phyloP scores from a whole-genome alignment of 345 rosid species.

The Murraya paniculata region DNA sequence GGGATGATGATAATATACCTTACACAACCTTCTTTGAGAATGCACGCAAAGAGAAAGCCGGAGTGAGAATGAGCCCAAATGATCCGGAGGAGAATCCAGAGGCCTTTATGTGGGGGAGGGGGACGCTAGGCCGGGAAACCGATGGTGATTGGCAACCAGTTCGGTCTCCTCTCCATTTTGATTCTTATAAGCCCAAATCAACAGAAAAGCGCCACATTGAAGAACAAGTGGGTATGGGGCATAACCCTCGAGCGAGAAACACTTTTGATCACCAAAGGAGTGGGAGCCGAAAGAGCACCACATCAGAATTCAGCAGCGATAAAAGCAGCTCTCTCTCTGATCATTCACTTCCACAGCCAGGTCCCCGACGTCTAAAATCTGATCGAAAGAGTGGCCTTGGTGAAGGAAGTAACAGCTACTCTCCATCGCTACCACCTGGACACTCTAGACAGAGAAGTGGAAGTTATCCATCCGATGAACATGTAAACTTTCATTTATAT shows the following conservation, averaged over 20 bases:
- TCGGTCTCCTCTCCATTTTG: background rate
- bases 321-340: slow-evolving; percentile 20
- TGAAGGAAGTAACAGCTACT: slow-evolving; percentile 19
- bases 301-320: slow-evolving; percentile 25
- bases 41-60: slow-evolving; percentile 43
- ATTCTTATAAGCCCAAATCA: background rate
- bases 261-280: slow-evolving; percentile 11
- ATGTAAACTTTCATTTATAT: slow-evolving; percentile 3
- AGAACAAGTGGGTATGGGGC: background rate
- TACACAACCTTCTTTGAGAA: slow-evolving; percentile 55
- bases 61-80: slow-evolving; percentile 43
- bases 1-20: slow-evolving; percentile 46
- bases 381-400: slow-evolving; percentile 6
- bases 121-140: slow-evolving; percentile 10
- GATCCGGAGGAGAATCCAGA: slow-evolving; percentile 58
- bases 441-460: slow-evolving; percentile 23
- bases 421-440: slow-evolving; percentile 9
- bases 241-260: background rate
- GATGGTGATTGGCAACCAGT: background rate
- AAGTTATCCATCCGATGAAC: slow-evolving; percentile 13
- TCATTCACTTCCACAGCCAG: slow-evolving; percentile 5
- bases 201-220: background rate
- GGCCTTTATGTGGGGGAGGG: slow-evolving; percentile 17
- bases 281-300: slow-evolving; percentile 4
- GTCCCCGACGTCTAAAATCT: slow-evolving; percentile 11